Evolutionary conservation across 192 early-diverging fungal species (phyloP).

Genomic region (Linderina pennispora): DNA sequence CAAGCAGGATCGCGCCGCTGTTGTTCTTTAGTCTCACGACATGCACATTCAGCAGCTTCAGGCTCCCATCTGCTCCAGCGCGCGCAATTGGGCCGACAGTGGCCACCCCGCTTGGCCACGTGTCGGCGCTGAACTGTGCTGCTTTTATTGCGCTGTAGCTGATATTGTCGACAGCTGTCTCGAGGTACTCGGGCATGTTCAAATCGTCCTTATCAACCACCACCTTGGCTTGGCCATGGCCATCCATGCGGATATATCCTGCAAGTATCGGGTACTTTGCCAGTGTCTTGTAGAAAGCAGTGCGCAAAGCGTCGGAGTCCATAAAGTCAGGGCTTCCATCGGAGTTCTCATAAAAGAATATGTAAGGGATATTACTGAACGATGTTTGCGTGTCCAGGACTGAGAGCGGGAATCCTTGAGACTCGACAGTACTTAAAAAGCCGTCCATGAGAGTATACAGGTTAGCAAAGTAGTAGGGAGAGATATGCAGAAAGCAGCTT

Average conservation of each 20-base stretch:
- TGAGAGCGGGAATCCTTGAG: not conserved
- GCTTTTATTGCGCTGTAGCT: conserved; percentile 6
- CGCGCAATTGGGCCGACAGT: conserved; percentile 15
- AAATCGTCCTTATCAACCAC: conserved; percentile 17
- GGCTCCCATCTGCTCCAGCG: conserved; percentile 4
- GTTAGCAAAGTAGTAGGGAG: too few relatives aligned
- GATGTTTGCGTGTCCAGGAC: conserved; percentile 2
- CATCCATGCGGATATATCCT: conserved; percentile 9
- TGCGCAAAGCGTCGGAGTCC: conserved; percentile 8
- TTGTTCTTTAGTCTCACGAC: conserved; percentile 12
- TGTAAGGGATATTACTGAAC: conserved; percentile 31
- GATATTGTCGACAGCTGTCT: conserved; percentile 10
- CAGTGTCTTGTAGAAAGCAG: conserved; percentile 18
- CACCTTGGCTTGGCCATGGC: conserved; percentile 1
- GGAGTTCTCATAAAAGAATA: conserved; percentile 37
- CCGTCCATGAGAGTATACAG: too few relatives aligned
- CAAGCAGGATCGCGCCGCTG: conserved; percentile 29
- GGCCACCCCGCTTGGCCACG: conserved; percentile 15
- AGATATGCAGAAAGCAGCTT: too few relatives aligned
- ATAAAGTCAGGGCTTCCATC: conserved; percentile 10
- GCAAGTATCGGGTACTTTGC: conserved; percentile 26
- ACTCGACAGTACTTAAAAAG: too few relatives aligned
- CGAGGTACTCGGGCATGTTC: conserved; percentile 34
- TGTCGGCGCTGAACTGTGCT: conserved; percentile 9
- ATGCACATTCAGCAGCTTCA: conserved; percentile 23